Evolutionary conservation across 2,329 filamentous ascomycete species (phyloP).

Genomic region (Aspergillus novofumigatus): DNA sequence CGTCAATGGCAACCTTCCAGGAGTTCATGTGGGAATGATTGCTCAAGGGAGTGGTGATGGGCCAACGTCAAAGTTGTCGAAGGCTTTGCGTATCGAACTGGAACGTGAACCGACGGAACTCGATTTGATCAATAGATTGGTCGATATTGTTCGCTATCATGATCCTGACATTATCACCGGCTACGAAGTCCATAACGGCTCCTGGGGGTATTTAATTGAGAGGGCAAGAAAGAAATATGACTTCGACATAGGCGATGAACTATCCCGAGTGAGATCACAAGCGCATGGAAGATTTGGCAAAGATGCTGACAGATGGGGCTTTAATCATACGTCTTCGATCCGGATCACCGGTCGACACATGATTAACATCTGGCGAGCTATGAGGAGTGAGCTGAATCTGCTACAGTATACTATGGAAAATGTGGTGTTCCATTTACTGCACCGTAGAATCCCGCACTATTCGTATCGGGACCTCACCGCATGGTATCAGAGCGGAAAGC

Average conservation of each 20-base stretch:
- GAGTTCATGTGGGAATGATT: conserved; percentile 65
- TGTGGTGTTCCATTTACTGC: conserved; percentile 84
- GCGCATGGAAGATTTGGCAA: conserved; percentile 81
- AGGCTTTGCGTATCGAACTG: conserved; percentile 60
- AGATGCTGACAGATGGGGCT: conserved; percentile 86
- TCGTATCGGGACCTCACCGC: conserved; percentile 70
- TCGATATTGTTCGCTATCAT: conserved; percentile 75
- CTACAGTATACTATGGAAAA: conserved; percentile 97
- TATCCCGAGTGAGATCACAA: conserved; percentile 81
- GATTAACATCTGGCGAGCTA: conserved; percentile 95
- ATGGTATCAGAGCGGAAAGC: conserved; percentile 72
- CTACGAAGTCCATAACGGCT: conserved; percentile 88
- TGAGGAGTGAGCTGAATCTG: conserved; percentile 87
- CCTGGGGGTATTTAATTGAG: conserved; percentile 95
- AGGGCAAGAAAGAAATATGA: conserved; percentile 81
- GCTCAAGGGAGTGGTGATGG: conserved; percentile 62
- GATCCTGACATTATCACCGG: conserved; percentile 94
- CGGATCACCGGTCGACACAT: conserved; percentile 90
- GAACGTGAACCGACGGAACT: conserved; percentile 74
- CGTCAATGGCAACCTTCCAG: conserved; percentile 46
- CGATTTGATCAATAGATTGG: conserved; percentile 77
- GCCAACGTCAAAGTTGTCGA: conserved; percentile 58
- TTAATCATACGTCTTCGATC: conserved; percentile 88
- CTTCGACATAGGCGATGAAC: conserved; percentile 83
- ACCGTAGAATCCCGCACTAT: conserved; percentile 84